Evolutionary conservation across 1,284 basidiomycete genomes (phyloP), one percentile per base, ranked within the genome.

Genomic region (Volvariella surrecta): DNA sequence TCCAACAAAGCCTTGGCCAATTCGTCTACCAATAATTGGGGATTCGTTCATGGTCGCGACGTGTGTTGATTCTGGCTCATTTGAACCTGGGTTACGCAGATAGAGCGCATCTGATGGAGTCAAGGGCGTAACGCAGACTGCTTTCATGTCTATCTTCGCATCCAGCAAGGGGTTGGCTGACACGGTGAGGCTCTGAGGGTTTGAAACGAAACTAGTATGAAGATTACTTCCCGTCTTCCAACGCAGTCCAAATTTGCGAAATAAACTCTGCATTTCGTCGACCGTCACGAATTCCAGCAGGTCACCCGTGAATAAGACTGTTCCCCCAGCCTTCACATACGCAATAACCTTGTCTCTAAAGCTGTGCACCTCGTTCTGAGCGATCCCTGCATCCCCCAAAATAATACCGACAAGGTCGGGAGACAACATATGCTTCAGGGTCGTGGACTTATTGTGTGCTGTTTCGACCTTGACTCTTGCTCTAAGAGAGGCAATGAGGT

Each of bases 171-270:
- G 48, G 37, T 57, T 55, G 1, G 32, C 47, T 40, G 53, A 50
- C 0, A 56, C 55, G 3, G 59, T 24, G 4, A 52, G 48, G 40
- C 60, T 59, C 1, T 41, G 42, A 4, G 47, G 32, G 32, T 67
- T 66, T 15, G 55, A 43, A 7, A 49, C 44, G 46, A 64, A 60
- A 1, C 52, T 58, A 22, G 56, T 54, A 15, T 62, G 59, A 42
- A 57, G 54, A 42, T 67, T 66, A 3, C 57, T 54, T 9, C 62
- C 64, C 32, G 45, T 45, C 37, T 55, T 60, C 66, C 66, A 67
- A 2, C 52, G 34, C n/a, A 67, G 54, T 18, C 56, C 58, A 54
- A 57, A 64, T 6, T 48, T 43, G 11, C 52, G 46, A 32, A 49
- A 43, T 48, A 64, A 60, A 48, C 63, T 58, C 7, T 45, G 47